Percentiles rank a stretch among this genome's conserved stretches.
Conservation (phyloP, 1,139 yeast species). For the Geotrichum klebahnii region DNA sequence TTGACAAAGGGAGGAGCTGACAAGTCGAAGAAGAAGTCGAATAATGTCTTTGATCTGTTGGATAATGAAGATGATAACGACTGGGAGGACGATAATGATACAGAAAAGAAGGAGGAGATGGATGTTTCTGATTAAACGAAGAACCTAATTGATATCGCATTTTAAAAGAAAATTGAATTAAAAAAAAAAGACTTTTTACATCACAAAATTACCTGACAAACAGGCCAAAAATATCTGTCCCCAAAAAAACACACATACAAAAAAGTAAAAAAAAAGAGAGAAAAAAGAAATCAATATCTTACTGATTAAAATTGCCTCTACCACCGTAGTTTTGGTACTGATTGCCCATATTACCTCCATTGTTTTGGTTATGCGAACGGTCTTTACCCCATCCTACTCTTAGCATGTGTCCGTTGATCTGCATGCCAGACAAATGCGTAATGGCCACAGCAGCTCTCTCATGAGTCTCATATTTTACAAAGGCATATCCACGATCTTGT, state of each 20-base stretch:
- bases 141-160: not conserved
- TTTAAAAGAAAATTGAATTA: constrained; percentile 1
- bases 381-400: constrained; percentile 83
- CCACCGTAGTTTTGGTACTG: not conserved
- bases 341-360: not conserved
- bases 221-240: not conserved
- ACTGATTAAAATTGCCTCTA: not conserved
- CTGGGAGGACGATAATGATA: not conserved
- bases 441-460: constrained; percentile 88
- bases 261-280: not conserved
- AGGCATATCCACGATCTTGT: constrained; percentile 79
- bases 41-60: constrained; percentile 17
- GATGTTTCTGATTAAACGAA: constrained; percentile 3
- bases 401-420: constrained; percentile 71
- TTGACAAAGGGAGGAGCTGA: constrained; percentile 3
- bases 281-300: not conserved
- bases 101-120: not conserved
- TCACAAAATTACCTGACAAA: no score
- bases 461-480: constrained; percentile 80
- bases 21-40: constrained; percentile 8
- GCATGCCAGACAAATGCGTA: constrained; percentile 69
- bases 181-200: not conserved
- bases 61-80: constrained; percentile 10
- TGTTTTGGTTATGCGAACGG: not conserved
- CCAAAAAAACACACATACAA: not conserved